These are phyloP conservation scores for Colletotrichum gloeosporioides DNA, from an alignment of 2,329 filamentous ascomycete species.

Conservation along the genomic window DNA sequence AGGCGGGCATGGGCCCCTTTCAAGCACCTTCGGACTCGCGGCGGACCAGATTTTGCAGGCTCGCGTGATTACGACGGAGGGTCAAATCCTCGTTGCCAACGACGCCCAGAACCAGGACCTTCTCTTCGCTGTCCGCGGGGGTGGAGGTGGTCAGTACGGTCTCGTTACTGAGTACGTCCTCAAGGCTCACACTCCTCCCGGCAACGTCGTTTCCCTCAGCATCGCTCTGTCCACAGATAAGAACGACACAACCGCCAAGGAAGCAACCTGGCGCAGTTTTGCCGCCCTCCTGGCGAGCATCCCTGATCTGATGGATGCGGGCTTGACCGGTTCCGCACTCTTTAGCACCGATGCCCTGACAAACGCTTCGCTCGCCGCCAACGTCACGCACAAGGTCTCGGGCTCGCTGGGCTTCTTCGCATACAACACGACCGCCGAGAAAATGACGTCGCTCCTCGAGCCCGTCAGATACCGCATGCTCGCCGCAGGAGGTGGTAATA, in stretches of 20 bases:
- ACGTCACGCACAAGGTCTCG: neutral
- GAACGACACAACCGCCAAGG: neutral
- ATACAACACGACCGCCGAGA: neutral
- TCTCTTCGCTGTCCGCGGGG: constrained; percentile 62
- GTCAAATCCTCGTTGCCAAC: constrained; percentile 48
- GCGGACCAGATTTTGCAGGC: constrained; percentile 55
- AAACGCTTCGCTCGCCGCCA: neutral
- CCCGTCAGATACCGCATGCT: neutral
- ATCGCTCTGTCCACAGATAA: neutral
- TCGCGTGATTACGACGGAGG: constrained; percentile 51
- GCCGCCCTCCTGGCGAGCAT: neutral
- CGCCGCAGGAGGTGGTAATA: neutral
- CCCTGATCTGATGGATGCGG: constrained; percentile 5
- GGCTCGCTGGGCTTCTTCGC: constrained; percentile 5
- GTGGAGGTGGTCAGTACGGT: constrained; percentile 58
- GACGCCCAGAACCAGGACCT: constrained; percentile 53
- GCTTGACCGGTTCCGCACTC: neutral
- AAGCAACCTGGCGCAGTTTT: neutral
- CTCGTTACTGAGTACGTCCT: constrained; percentile 41
- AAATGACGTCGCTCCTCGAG: neutral
- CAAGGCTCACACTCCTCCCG: neutral
- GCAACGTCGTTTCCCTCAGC: neutral
- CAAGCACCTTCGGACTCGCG: constrained; percentile 42
- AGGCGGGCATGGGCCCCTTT: constrained; percentile 59
- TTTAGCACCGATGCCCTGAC: neutral